These are phyloP conservation scores for Polyplosphaeria fusca DNA, from an alignment of 495 filamentous ascomycete genomes.

Conservation along the genomic window DNA sequence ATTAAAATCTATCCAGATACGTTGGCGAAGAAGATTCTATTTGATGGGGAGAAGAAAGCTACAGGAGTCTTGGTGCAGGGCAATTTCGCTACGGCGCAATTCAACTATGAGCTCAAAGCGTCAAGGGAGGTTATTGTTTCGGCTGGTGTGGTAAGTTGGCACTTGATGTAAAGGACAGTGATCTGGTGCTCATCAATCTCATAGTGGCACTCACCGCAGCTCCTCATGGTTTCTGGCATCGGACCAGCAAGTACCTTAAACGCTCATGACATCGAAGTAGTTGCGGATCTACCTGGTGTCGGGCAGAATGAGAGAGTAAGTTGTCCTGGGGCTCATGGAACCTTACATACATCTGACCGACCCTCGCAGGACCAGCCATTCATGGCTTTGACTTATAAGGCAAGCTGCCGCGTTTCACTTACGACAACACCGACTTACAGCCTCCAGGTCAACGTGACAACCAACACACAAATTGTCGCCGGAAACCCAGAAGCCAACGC, in stretches of 20 bases:
- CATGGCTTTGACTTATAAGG: neutral
- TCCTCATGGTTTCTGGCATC: constrained; percentile 44
- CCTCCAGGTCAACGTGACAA: too few relatives aligned
- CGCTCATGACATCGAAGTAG: constrained; percentile 48
- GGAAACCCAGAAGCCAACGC: too few relatives aligned
- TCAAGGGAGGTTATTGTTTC: constrained; percentile 57
- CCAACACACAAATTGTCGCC: constrained; percentile 6
- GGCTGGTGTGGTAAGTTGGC: constrained; percentile 48
- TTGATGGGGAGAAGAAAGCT: constrained; percentile 45
- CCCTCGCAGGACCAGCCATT: neutral
- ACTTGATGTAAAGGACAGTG: constrained; percentile 34
- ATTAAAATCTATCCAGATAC: constrained; percentile 42
- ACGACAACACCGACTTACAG: too few relatives aligned
- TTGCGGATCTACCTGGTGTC: constrained; percentile 59
- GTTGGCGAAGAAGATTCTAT: constrained; percentile 47
- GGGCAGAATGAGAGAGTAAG: constrained; percentile 39
- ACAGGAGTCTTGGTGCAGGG: constrained; percentile 52
- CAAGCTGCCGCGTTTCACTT: neutral
- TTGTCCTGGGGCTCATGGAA: constrained; percentile 20
- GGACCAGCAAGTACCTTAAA: constrained; percentile 51
- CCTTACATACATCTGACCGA: constrained; percentile 19
- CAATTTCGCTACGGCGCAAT: constrained; percentile 34
- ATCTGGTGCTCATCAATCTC: constrained; percentile 23
- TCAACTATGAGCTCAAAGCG: constrained; percentile 46
- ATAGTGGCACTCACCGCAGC: neutral